Evolutionary conservation across 176 grass and related monocot genomes (phyloP).

Genomic region (Avena atlantica): DNA sequence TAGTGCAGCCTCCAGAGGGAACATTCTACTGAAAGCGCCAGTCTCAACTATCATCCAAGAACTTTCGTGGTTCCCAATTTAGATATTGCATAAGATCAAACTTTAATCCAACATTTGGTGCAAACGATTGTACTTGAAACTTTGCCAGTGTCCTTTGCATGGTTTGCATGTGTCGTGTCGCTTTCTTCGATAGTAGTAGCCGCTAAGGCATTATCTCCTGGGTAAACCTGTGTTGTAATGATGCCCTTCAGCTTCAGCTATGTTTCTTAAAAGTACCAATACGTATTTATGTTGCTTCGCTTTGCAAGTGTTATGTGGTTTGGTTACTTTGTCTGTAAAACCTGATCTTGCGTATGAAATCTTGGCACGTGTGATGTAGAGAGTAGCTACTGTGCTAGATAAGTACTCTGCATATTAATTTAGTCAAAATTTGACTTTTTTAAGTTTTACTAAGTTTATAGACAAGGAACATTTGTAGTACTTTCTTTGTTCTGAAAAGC

Average conservation of each 20-base stretch:
- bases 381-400: not conserved
- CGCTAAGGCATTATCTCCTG: conserved; percentile 16
- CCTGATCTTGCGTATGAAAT: not conserved
- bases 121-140: conserved; percentile 36
- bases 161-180: not conserved
- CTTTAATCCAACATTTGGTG: conserved; percentile 10
- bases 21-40: conserved; percentile 21
- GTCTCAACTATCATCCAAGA: not conserved
- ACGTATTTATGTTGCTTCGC: not conserved
- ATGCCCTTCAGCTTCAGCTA: conserved; percentile 10
- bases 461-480: too few species aligned
- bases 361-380: not conserved
- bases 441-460: too few species aligned
- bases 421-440: too few species aligned
- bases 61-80: not conserved
- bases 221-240: conserved; percentile 16
- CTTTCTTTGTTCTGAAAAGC: too few species aligned
- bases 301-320: not conserved
- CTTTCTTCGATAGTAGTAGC: not conserved
- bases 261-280: not conserved
- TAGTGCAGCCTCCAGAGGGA: conserved; percentile 48
- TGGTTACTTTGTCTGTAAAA: not conserved
- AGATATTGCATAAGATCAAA: conserved; percentile 25
- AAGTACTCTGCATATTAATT: too few species aligned
- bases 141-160: not conserved